Base-by-base conservation (phyloP, 108 stramenopile species). In the Nannochloropsis oceanica region DNA sequence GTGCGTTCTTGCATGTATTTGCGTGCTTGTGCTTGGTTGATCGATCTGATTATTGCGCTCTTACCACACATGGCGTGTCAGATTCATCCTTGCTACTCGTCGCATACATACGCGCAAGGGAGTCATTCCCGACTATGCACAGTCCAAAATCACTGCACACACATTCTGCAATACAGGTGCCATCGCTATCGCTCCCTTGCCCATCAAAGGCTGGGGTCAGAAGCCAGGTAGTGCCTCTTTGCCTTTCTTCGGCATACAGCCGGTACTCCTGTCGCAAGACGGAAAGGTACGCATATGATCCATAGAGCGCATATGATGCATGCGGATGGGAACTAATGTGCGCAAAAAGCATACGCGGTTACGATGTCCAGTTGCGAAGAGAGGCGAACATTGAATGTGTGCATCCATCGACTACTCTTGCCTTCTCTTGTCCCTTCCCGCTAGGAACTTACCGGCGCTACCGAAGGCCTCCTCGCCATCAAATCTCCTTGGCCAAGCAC, bases 401-500 rank as follows among this genome's bases (percentile, higher is more conserved):
- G 34, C 34, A 34, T 34, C 34, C 5, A 34, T 34, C 5, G 34
- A 34, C 34, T 34, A 34, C 1, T 3, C 59, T 73, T 18, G 18
- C 59, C 59, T 2, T 73, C 59, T n/a, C 10, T 9, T 10, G 22
- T 73, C 59, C 59, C n/a, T n/a, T 10, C 59, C n/a, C n/a, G 18
- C 59, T 10, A 73, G 59, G 59, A 73, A 73, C 59, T 73, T n/a
- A n/a, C 18, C 24, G 44, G 82, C 80, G 42, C 83, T 13, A 86
- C 82, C 25, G 59, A 86, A 44, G 89, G 89, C 20, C 81, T 86
- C 11, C 80, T 89, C 83, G 83, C 80, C 80, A 79, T 89, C 24
- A 79, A 84, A 26, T 13, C 25, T 18, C 81, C 86, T 14, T 89
- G 86, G 86, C 89, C 89, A 9, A 27, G 80, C 27, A 82, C 82